Percentiles rank a stretch among this genome's conserved stretches.
These are phyloP conservation scores for Periconia digitata DNA, from an alignment of 2,329 filamentous ascomycete genomes.

Conservation along the genomic window DNA sequence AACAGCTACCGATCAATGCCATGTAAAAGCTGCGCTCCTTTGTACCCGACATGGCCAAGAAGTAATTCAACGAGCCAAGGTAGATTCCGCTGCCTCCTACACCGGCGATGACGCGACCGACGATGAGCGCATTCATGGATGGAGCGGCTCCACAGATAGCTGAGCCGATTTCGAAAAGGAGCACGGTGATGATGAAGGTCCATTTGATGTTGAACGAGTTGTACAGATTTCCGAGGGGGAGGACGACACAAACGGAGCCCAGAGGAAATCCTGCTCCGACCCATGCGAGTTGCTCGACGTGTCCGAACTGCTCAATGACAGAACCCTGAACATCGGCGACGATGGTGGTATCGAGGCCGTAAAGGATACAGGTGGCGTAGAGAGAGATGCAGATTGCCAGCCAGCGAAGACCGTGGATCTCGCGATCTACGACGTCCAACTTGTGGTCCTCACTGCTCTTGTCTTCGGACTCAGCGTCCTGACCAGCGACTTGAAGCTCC, in stretches of 20 bases:
- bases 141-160: constrained; percentile 29
- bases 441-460: too few species aligned
- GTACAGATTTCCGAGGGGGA: constrained; percentile 32
- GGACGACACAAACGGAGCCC: constrained; percentile 9
- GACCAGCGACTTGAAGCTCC: background rate
- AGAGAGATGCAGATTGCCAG: constrained; percentile 8
- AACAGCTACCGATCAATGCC: constrained; percentile 33
- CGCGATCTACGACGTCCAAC: too few species aligned
- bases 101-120: constrained; percentile 50
- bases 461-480: too few species aligned
- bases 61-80: constrained; percentile 3
- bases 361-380: constrained; percentile 22
- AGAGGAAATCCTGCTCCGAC: constrained; percentile 23
- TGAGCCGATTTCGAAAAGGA: constrained; percentile 31
- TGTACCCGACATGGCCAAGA: constrained; percentile 17
- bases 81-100: constrained; percentile 50
- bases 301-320: constrained; percentile 13
- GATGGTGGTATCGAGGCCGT: constrained; percentile 33
- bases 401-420: too few species aligned
- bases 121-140: constrained; percentile 27
- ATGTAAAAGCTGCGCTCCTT: constrained; percentile 37
- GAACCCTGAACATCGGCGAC: constrained; percentile 25
- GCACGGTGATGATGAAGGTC: constrained; percentile 32
- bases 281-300: constrained; percentile 24
- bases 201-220: constrained; percentile 50